phyloP scores from a whole-genome alignment of 805 yeast species.

The Saccharomycopsis fibuligera region DNA sequence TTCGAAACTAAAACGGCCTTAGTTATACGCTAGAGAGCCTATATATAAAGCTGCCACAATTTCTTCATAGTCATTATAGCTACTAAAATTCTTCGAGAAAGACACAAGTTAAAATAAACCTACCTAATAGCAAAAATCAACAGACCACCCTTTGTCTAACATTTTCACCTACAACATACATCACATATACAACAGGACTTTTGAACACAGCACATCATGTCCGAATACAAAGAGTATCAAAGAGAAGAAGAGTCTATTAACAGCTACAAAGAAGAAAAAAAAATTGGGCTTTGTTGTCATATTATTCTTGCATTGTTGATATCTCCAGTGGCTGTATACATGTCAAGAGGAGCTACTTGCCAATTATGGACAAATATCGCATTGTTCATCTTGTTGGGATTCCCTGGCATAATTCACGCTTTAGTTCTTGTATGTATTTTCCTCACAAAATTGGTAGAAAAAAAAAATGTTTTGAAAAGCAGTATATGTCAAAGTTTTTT shows the following conservation, averaged over 20 bases:
- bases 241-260: neutral
- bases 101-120: neutral
- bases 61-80: neutral
- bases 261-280: neutral
- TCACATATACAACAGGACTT: neutral
- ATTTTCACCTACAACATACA: neutral
- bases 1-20: neutral
- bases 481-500: neutral
- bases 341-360: neutral
- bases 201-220: neutral
- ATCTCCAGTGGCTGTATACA: neutral
- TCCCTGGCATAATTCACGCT: conserved; percentile 22
- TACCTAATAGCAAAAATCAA: neutral
- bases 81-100: no score
- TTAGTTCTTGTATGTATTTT: conserved; percentile 9
- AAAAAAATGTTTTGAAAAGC: no score
- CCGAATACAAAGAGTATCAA: neutral
- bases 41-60: neutral
- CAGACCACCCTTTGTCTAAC: neutral
- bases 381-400: conserved; percentile 25
- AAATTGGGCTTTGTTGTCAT: neutral
- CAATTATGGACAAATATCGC: neutral
- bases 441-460: neutral
- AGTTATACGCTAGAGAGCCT: neutral
- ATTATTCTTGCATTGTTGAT: neutral